Conservation (phyloP, 768 basidiomycete species). For the Calocybe indica region DNA sequence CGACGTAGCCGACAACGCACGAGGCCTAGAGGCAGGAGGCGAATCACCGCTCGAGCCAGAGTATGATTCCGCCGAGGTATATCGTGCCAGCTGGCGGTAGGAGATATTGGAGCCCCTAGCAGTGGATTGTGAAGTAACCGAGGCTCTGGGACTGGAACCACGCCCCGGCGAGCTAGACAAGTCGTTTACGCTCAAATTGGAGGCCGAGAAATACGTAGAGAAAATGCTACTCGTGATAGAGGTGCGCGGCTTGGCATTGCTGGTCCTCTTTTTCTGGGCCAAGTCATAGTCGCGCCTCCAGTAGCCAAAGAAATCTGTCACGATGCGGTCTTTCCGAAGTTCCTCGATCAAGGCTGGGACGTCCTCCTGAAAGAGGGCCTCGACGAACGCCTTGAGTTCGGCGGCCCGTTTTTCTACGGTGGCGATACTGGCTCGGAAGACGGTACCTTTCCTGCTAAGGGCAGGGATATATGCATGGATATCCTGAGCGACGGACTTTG, state of each 20-base stretch:
- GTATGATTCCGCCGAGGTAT: conserved; percentile 3
- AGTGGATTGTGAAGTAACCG: conserved; percentile 10
- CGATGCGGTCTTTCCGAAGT: conserved; percentile 46
- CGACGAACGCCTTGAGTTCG: conserved; percentile 56
- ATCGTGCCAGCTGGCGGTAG: no score
- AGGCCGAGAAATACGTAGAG: conserved; percentile 54
- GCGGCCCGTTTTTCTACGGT: conserved; percentile 56
- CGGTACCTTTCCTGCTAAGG: conserved; percentile 62
- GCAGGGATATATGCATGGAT: conserved; percentile 63
- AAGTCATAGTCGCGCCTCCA: conserved; percentile 73
- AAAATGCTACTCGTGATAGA: conserved; percentile 52
- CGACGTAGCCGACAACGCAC: conserved; percentile 33
- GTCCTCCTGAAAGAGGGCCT: conserved; percentile 51
- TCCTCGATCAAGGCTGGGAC: conserved; percentile 65
- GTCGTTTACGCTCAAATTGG: conserved; percentile 18
- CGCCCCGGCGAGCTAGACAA: conserved; percentile 10
- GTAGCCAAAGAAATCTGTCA: conserved; percentile 74
- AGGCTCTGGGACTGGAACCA: conserved; percentile 5
- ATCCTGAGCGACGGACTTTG: conserved; percentile 62
- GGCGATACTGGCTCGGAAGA: conserved; percentile 68
- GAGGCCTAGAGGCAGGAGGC: conserved; percentile 14
- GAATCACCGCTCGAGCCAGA: conserved; percentile 14
- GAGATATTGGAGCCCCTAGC: no score
- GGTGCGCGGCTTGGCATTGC: conserved; percentile 22
- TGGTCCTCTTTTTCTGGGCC: conserved; percentile 28